phyloP scores from a whole-genome alignment of 495 filamentous ascomycete species.

The Tuber aestivum region DNA sequence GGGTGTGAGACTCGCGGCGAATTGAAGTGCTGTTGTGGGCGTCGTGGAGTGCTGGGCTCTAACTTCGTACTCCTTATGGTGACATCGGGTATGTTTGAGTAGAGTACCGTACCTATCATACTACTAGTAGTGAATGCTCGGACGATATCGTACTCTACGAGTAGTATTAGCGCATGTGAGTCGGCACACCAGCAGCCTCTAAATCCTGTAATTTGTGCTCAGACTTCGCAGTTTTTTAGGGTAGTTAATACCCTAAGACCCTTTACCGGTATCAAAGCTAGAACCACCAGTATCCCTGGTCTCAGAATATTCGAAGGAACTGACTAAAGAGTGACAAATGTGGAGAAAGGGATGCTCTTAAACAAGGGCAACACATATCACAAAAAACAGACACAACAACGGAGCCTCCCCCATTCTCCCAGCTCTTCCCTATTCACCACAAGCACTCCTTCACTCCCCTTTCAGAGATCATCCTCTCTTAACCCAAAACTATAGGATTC shows the following conservation, averaged over 20 bases:
- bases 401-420: neutral
- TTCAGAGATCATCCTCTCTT: too few relatives aligned
- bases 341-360: neutral
- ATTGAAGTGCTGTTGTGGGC: neutral
- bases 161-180: neutral
- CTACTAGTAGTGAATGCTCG: too few relatives aligned
- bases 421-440: neutral
- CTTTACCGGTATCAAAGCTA: too few relatives aligned
- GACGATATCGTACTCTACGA: too few relatives aligned
- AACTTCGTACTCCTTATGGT: neutral
- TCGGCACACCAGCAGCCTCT: neutral
- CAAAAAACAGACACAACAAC: neutral
- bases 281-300: too few relatives aligned
- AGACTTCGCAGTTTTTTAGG: too few relatives aligned
- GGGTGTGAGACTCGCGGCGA: neutral
- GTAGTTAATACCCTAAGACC: too few relatives aligned
- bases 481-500: neutral
- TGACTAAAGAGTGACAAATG: too few relatives aligned
- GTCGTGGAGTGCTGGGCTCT: neutral
- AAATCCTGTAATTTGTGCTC: too few relatives aligned
- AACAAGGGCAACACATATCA: neutral
- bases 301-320: too few relatives aligned
- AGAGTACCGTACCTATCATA: neutral
- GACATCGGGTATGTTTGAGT: neutral
- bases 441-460: neutral